Evolutionary conservation across 495 filamentous ascomycete genomes (phyloP).

Genomic region (Wilcoxina mikolae): DNA sequence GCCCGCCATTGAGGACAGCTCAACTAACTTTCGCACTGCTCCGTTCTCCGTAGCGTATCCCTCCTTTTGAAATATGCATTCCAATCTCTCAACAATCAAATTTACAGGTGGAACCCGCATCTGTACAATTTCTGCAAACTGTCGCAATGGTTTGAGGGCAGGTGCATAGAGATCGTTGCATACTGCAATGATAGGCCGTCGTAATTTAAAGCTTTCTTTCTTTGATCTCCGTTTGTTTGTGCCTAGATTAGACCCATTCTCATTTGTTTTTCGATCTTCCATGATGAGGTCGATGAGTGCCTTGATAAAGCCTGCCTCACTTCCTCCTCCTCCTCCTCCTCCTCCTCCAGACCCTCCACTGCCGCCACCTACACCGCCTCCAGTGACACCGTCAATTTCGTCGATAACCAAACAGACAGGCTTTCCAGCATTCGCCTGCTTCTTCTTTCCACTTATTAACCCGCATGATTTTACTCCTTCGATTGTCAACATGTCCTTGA

Average conservation of each 20-base stretch:
- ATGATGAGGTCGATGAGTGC: conserved; percentile 79
- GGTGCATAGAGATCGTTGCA: conserved; percentile 98
- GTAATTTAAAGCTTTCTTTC: conserved; percentile 66
- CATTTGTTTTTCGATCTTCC: conserved; percentile 44
- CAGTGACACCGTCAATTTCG: conserved; percentile 86
- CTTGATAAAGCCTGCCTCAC: conserved; percentile 83
- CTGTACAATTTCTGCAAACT: conserved; percentile 80
- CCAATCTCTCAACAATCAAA: conserved; percentile 68
- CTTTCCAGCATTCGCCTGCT: conserved; percentile 44
- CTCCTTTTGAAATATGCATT: conserved; percentile 70
- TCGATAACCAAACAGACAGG: conserved; percentile 91
- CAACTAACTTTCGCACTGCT: conserved; percentile 75
- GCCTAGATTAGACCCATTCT: background rate
- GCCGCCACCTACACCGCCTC: conserved; percentile 45
- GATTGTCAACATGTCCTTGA: conserved; percentile 73
- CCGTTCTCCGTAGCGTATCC: conserved; percentile 73
- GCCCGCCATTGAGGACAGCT: conserved; percentile 36
- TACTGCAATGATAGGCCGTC: conserved; percentile 79
- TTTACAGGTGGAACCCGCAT: conserved; percentile 77
- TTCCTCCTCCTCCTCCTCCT: conserved; percentile 45
- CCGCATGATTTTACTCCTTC: conserved; percentile 79
- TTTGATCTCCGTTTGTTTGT: conserved; percentile 41
- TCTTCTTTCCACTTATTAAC: conserved; percentile 42
- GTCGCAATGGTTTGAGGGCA: conserved; percentile 66
- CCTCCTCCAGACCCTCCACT: conserved; percentile 47